Evolutionary conservation across 345 rosid species (phyloP), one percentile per base, ranked within the genome.

Genomic region (Arabidopsis arenosa): DNA sequence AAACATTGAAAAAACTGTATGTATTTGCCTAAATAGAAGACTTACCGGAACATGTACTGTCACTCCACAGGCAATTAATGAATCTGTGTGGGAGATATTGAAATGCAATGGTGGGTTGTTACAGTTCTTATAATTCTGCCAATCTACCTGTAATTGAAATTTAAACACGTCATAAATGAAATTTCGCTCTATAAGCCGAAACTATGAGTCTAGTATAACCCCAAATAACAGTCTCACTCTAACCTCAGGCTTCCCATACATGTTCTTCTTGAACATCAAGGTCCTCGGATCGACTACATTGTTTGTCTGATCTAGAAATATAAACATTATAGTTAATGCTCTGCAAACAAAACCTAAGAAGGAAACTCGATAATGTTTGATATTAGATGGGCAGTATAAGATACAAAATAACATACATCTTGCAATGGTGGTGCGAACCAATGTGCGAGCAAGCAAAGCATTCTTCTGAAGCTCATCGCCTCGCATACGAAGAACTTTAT

Each of bases 221-320:
- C 41, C 23, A 72, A 13, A 65, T 53, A 36, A 58, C n/a, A 30
- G 68, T 73, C 83, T 79, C 40, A 37, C 6, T 35, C 37, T 18
- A 28, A 95, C 99, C 97, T 95, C 94, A 69, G 99, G 99, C 77
- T 95, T 95, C 76, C 99, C 99, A 77, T 89, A 83, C 63, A 74
- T 67, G 63, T 89, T 95, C 85, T 84, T 93, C 79, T 76, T 80
- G 78, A 95, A 95, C 82, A 83, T 83, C 83, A 95, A 81, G 68
- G 86, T 81, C 37, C 81, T 68, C 48, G 98, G 94, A 87, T 87
- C 68, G 5, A 71, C 78, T 30, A 57, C 82, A 77, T 72, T 66
- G 66, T 85, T 81, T 70, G 73, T 75, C 83, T 83, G 95, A 83
- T 90, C 95, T 87, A 86, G 72, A 77, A 77, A 53, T 47, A 74